Conservation (phyloP, 345 rosid genomes). For the Viola odorata region DNA sequence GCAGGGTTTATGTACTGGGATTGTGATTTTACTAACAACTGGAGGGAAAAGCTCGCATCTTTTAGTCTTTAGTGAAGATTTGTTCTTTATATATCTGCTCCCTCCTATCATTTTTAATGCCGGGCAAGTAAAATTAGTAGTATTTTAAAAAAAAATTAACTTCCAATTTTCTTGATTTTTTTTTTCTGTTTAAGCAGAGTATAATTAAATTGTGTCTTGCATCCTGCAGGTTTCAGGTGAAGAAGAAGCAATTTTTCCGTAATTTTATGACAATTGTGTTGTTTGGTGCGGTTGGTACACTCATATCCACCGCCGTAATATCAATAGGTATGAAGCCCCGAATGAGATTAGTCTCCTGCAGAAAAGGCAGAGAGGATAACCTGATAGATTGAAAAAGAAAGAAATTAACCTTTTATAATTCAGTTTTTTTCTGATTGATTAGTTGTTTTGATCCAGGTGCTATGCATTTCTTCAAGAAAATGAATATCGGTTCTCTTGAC, state of each 20-base stretch:
- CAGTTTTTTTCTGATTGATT: slow-evolving; percentile 4
- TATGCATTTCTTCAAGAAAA: slow-evolving; percentile 56
- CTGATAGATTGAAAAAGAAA: no score
- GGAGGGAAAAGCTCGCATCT: slow-evolving; percentile 79
- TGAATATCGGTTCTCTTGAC: slow-evolving; percentile 56
- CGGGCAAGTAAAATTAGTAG: slow-evolving; percentile 47
- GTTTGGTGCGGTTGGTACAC: slow-evolving; percentile 92
- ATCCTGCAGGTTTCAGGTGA: slow-evolving; percentile 77
- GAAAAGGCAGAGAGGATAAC: no score
- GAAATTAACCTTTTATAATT: no score
- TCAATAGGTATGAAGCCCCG: slow-evolving; percentile 77
- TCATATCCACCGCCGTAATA: slow-evolving; percentile 75
- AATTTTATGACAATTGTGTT: slow-evolving; percentile 92
- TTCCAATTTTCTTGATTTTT: neutral
- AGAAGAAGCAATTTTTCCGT: slow-evolving; percentile 97
- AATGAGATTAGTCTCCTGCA: neutral
- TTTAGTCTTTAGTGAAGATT: slow-evolving; percentile 88
- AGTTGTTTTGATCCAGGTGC: slow-evolving; percentile 45
- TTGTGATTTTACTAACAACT: slow-evolving; percentile 69
- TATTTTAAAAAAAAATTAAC: neutral
- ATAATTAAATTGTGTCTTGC: neutral
- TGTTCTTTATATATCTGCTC: slow-evolving; percentile 95
- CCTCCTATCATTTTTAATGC: slow-evolving; percentile 98
- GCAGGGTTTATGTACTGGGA: slow-evolving; percentile 88
- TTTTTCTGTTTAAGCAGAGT: neutral